These are phyloP conservation scores for Rhizopogon vulgaris DNA, from an alignment of 768 basidiomycete genomes.

Conservation along the genomic window DNA sequence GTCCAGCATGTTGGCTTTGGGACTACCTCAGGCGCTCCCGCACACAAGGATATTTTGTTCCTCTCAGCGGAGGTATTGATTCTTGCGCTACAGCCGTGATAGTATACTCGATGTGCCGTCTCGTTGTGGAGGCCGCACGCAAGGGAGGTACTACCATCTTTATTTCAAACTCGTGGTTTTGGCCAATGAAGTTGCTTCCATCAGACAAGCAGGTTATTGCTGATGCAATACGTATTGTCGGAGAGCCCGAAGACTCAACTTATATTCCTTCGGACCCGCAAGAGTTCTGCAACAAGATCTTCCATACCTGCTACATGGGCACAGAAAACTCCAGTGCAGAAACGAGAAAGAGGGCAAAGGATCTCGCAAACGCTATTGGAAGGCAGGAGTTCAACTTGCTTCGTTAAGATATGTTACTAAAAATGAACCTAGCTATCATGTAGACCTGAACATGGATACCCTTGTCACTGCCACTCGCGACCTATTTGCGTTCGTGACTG, in stretches of 20 bases:
- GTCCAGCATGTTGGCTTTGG: conserved; percentile 99
- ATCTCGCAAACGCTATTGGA: conserved; percentile 83
- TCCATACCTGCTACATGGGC: conserved; percentile 99
- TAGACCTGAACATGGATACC: conserved; percentile 94
- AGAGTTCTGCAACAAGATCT: conserved; percentile 82
- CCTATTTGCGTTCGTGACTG: conserved; percentile 80
- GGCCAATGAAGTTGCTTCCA: neutral
- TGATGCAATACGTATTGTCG: conserved; percentile 85
- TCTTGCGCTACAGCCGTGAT: conserved; percentile 96
- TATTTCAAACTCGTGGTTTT: neutral
- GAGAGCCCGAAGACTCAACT: conserved; percentile 51
- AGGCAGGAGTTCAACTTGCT: conserved; percentile 42
- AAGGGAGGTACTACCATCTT: conserved; percentile 51
- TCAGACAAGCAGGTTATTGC: conserved; percentile 79
- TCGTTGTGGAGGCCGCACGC: conserved; percentile 75
- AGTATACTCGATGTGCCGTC: conserved; percentile 92
- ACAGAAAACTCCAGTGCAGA: conserved; percentile 92
- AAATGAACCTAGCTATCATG: conserved; percentile 64
- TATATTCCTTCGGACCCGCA: conserved; percentile 84
- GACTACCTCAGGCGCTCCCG: conserved; percentile 94
- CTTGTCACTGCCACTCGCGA: conserved; percentile 79
- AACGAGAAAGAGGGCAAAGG: conserved; percentile 81
- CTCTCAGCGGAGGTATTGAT: conserved; percentile 94
- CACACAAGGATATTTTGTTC: conserved; percentile 92
- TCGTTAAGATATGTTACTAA: neutral